Percentiles rank a stretch among this genome's conserved stretches.
Evolutionary conservation across 1,284 basidiomycete genomes (phyloP).

Genomic region (Tylopilus orsonianus): DNA sequence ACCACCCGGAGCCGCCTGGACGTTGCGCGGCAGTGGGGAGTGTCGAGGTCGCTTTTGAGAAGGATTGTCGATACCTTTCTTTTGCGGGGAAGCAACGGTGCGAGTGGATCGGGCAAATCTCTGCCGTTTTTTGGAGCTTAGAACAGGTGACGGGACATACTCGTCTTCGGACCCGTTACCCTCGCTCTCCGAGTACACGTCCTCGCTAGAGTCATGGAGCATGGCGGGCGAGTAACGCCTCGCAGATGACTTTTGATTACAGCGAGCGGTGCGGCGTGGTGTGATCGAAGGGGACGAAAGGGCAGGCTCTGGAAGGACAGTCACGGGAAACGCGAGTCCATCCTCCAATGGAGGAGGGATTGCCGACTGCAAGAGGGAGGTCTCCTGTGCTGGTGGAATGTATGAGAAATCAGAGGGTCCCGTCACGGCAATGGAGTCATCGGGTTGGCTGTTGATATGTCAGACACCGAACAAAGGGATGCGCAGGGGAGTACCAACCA

Average conservation of each 20-base stretch:
- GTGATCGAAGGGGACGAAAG: constrained; percentile 1
- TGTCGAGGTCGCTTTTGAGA: constrained; percentile 33
- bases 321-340: background rate
- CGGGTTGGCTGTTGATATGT: constrained; percentile 23
- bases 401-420: constrained; percentile 15
- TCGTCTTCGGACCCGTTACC: constrained; percentile 32
- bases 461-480: constrained; percentile 13
- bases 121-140: constrained; percentile 25
- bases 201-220: constrained; percentile 16
- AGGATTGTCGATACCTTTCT: constrained; percentile 4
- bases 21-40: constrained; percentile 41
- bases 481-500: constrained; percentile 19
- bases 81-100: constrained; percentile 4
- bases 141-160: constrained; percentile 31
- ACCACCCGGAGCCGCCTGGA: constrained; percentile 29
- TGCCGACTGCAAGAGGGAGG: constrained; percentile 3
- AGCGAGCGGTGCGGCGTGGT: constrained; percentile 16
- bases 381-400: constrained; percentile 12
- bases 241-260: constrained; percentile 6
- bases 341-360: constrained; percentile 1
- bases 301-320: background rate
- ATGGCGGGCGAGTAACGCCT: constrained; percentile 2
- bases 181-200: constrained; percentile 30
- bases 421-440: constrained; percentile 4
- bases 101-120: constrained; percentile 13